Percentiles rank a stretch among this genome's conserved stretches.
These are phyloP conservation scores for Phylloporus sp. DNA, from an alignment of 768 basidiomycete species.

Conservation along the genomic window DNA sequence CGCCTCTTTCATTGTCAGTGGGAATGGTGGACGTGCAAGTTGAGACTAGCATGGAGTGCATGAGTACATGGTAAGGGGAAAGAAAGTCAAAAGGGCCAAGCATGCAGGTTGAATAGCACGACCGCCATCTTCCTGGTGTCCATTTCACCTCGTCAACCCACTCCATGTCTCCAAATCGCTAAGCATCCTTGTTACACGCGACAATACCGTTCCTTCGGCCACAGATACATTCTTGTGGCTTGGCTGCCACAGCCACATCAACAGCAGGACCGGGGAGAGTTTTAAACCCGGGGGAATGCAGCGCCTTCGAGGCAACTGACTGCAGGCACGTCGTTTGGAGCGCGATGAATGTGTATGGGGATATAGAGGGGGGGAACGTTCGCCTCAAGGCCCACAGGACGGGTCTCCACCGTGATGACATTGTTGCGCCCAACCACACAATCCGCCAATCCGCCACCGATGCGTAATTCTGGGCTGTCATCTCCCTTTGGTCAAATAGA, in stretches of 20 bases:
- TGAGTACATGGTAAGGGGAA: neutral
- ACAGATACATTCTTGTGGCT: constrained; percentile 18
- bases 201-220: neutral
- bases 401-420: constrained; percentile 4
- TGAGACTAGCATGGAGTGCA: neutral
- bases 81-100: neutral
- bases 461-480: constrained; percentile 16
- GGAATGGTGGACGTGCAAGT: neutral
- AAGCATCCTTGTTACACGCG: neutral
- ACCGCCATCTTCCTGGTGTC: neutral
- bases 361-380: neutral
- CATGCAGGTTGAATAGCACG: neutral
- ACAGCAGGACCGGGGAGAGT: neutral
- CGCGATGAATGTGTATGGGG: neutral
- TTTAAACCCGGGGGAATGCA: neutral
- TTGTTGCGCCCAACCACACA: constrained; percentile 12
- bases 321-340: constrained; percentile 1
- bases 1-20: neutral
- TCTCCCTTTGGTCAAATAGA: constrained; percentile 6
- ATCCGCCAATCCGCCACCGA: constrained; percentile 3
- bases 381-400: constrained; percentile 8
- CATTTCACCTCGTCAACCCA: neutral
- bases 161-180: neutral
- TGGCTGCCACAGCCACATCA: constrained; percentile 1
- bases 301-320: neutral